These are phyloP conservation scores for Schoenoplectus triqueter DNA, from an alignment of 202 grass and related monocot species.

Conservation along the genomic window DNA sequence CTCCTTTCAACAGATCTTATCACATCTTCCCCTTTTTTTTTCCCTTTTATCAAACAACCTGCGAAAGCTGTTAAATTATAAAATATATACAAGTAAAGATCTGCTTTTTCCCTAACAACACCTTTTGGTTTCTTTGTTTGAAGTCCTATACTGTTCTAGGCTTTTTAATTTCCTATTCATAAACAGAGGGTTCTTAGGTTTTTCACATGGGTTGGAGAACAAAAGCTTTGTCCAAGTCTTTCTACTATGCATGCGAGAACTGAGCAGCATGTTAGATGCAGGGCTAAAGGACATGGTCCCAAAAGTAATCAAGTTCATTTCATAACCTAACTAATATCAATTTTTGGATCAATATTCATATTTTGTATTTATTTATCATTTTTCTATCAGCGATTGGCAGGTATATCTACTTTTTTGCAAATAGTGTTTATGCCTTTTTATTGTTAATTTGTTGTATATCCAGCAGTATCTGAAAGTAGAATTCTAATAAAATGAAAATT, in stretches of 20 bases:
- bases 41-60: background rate
- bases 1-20: background rate
- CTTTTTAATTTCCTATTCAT: slow-evolving; percentile 7
- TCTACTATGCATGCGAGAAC: slow-evolving; percentile 17
- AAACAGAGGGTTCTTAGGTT: slow-evolving; percentile 9
- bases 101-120: background rate
- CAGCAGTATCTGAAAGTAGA: background rate
- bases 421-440: background rate
- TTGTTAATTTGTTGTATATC: background rate
- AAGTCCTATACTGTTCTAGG: background rate
- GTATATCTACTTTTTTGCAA: background rate
- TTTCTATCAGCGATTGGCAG: background rate
- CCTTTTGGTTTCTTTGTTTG: slow-evolving; percentile 6
- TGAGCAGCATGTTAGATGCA: slow-evolving; percentile 12
- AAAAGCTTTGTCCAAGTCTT: slow-evolving; percentile 10
- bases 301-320: slow-evolving; percentile 19
- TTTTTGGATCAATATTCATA: background rate
- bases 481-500: background rate
- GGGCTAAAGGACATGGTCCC: slow-evolving; percentile 27
- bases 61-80: background rate
- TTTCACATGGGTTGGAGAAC: background rate
- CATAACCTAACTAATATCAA: slow-evolving; percentile 3
- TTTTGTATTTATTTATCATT: background rate
- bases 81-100: background rate
- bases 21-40: background rate